Evolutionary conservation across 2,329 filamentous ascomycete genomes (phyloP), one percentile per base, ranked within the genome.

Genomic region (Ascocoryne sarcoides): DNA sequence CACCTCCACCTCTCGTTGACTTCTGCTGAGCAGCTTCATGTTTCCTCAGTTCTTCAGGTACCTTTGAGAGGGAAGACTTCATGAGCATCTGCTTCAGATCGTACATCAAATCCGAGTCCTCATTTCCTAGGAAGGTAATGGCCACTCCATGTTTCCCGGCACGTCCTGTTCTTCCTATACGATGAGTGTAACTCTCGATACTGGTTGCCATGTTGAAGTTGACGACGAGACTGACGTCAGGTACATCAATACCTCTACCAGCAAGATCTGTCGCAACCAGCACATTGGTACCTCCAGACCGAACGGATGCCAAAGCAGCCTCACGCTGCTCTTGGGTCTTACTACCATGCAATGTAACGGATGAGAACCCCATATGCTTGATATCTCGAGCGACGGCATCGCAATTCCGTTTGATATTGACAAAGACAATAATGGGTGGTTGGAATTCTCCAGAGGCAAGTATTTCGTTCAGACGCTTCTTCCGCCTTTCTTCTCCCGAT

Each of bases 391-490:
- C 90, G 35, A 98, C 83, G 44, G 87, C 85, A 61, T 98, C 92
- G 68, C 90, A 96, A 68, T 96, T 96, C 54, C 89, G 84, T 67
- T 96, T 96, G 78, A 96, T 95, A 65, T 98, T 98, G 75, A 98
- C 92, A 62, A 98, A 98, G 49, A 98, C 89, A 55, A 98, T 98
- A 62, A 98, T 94, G 12, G 92, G 92, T 7, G 90, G 77, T 5
- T 75, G 71, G 64, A 89, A 96, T 50, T 88, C 82, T 51, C 80
- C 72, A 1, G 83, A 88, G 35, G 75, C 70, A 29, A 98, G 77
- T 45, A 98, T 92, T 56, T 96, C 87, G 52, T 81, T 75, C n/a
- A 98, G 79, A 2, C 92, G 83, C 66, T 93, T 93, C 79, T 98
- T 96, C 58, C 88, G 80, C 62, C 90, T 92, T 62, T 98, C 92